These are phyloP conservation scores for Fusarium sp. DNA, from an alignment of 2,329 filamentous ascomycete species.

Conservation along the genomic window DNA sequence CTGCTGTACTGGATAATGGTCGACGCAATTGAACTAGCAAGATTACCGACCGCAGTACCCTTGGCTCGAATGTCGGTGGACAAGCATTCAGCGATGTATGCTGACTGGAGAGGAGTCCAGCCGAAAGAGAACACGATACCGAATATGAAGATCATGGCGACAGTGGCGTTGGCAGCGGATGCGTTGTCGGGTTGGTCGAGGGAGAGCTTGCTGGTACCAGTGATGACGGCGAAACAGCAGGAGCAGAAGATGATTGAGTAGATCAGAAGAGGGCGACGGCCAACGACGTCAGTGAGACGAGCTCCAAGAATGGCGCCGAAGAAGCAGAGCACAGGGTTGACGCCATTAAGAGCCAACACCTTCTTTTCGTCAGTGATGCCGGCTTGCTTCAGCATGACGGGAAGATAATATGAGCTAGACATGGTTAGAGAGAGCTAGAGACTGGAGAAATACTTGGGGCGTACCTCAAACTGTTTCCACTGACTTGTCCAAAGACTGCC, in stretches of 20 bases:
- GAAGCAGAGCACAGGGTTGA: conserved; percentile 63
- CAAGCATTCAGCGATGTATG: conserved; percentile 59
- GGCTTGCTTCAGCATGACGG: conserved; percentile 58
- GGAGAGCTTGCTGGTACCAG: conserved; percentile 56
- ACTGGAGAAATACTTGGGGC: accelerated
- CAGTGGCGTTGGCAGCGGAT: conserved; percentile 53
- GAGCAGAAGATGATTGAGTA: conserved; percentile 56
- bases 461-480: conserved; percentile 54
- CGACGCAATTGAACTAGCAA: conserved; percentile 49
- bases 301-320: conserved; percentile 62
- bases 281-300: conserved; percentile 62
- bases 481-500: conserved; percentile 62
- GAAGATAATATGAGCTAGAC: conserved; percentile 62
- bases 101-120: conserved; percentile 58
- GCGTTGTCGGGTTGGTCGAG: conserved; percentile 46
- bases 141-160: conserved; percentile 61
- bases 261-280: conserved; percentile 64
- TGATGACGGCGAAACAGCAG: conserved; percentile 58
- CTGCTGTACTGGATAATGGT: conserved; percentile 55
- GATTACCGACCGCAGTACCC: conserved; percentile 54
- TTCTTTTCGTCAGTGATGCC: conserved; percentile 59
- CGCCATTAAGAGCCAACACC: conserved; percentile 59
- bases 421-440: not conserved
- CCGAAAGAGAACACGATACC: conserved; percentile 60
- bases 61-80: conserved; percentile 55